Evolutionary conservation across 1,284 basidiomycete species (phyloP), one percentile per base, ranked within the genome.

Genomic region (Boletus sp.): DNA sequence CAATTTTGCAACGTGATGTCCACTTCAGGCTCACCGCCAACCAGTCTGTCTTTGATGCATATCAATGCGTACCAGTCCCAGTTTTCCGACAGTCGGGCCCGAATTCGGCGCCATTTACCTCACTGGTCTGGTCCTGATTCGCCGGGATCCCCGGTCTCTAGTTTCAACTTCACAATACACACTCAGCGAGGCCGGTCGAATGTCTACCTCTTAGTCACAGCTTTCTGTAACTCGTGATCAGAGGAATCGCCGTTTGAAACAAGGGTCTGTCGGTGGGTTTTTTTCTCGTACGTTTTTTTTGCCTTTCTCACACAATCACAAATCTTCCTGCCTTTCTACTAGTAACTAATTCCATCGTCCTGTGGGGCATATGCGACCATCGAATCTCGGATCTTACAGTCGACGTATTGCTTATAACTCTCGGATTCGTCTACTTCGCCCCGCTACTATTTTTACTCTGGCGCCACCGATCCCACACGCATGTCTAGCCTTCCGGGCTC

Each of bases 381-480:
- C 17, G 41, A 22, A 40, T 29, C 4, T 23, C 42, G 23, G 46
- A 48, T 46, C 34, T 36, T 22, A 57, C 48, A 59, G 53, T 48
- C 50, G 57, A 27, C 53, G 56, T 39, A 54, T 54, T 42, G 37
- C 38, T 46, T 10, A 35, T 29, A 13, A 16, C n/a, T 29, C 52
- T 23, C 30, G 30, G 19, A 41, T 44, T 17, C 44, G 26, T 39
- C 9, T 5, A 34, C 32, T 20, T 33, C 22, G 35, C 29, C 22
- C 35, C 48, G 48, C 41, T 33, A 12, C 32, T 22, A 13, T 48
- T 42, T 26, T 36, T 39, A 47, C 30, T 23, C 26, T 10, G 25
- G 23, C 39, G 48, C 43, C 59, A 59, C 61, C 9, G 17, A 19
- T 56, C 45, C 27, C 48, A 38, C 47, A 32, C 53, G 29, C 35